Conservation (phyloP, 2,329 filamentous ascomycete species). For the Pseudonectria buxi region DNA sequence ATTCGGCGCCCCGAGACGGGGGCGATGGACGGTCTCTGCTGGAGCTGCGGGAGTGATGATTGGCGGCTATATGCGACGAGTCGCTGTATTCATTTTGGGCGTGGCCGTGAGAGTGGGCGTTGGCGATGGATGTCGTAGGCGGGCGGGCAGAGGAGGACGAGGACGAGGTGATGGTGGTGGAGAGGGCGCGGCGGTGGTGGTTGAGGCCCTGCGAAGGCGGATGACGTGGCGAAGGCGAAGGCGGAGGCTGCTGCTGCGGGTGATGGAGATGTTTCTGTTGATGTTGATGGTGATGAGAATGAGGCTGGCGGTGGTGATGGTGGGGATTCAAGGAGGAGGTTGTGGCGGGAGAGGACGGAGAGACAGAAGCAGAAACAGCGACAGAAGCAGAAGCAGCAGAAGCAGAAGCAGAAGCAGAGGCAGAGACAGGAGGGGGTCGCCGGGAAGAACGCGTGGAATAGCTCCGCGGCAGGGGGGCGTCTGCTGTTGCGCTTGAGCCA, state of each 20-base stretch:
- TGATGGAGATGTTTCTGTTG: constrained; percentile 7
- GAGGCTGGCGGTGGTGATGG: neutral
- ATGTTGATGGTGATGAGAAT: constrained; percentile 4
- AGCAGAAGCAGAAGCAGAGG: constrained; percentile 3
- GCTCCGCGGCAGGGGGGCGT: constrained; percentile 27
- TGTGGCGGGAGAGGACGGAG: neutral
- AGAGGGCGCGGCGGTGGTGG: constrained; percentile 8
- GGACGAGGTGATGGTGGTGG: constrained; percentile 21
- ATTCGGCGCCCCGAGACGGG: constrained; percentile 47
- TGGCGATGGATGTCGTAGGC: constrained; percentile 34
- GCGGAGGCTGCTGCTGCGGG: neutral
- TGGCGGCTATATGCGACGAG: constrained; percentile 56
- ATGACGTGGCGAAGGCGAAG: too few relatives aligned
- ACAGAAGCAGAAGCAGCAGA: constrained; percentile 1
- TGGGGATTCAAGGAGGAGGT: neutral
- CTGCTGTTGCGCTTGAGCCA: constrained; percentile 11
- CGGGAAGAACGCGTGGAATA: constrained; percentile 29
- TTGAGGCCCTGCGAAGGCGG: neutral
- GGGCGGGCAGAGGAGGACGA: constrained; percentile 24
- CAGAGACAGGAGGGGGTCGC: constrained; percentile 19
- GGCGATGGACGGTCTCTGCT: constrained; percentile 53
- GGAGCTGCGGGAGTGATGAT: constrained; percentile 54
- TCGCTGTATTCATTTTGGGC: constrained; percentile 64
- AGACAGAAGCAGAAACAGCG: too few relatives aligned
- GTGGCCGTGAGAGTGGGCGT: constrained; percentile 36